Evolutionary conservation across 2,329 filamentous ascomycete species (phyloP).

Genomic region (Beauveria caledonica): DNA sequence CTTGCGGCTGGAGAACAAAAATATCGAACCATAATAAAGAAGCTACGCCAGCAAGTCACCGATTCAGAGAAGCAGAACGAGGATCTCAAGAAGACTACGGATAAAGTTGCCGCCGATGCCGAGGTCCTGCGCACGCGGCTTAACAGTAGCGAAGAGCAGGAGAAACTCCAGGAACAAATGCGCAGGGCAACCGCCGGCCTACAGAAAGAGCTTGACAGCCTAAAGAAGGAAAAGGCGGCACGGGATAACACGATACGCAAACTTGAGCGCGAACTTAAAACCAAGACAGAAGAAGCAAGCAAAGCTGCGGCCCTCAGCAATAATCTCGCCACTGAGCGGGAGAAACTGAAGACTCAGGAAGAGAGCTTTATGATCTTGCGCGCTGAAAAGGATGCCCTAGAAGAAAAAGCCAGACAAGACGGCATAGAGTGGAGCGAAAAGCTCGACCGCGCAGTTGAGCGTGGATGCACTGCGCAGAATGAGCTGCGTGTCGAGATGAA

Average conservation of each 20-base stretch:
- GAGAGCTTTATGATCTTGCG: slow-evolving; percentile 55
- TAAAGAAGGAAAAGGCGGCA: slow-evolving; percentile 44
- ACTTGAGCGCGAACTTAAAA: slow-evolving; percentile 60
- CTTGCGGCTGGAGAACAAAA: slow-evolving; percentile 81
- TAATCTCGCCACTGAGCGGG: slow-evolving; percentile 57
- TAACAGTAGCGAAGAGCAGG: slow-evolving; percentile 42
- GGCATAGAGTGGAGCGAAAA: slow-evolving; percentile 66
- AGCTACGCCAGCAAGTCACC: slow-evolving; percentile 57
- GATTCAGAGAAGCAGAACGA: slow-evolving; percentile 58
- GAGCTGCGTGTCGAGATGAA: slow-evolving; percentile 73
- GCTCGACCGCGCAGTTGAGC: slow-evolving; percentile 63
- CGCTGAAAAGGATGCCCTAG: slow-evolving; percentile 68
- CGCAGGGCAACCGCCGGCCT: slow-evolving; percentile 46
- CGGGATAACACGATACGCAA: slow-evolving; percentile 59
- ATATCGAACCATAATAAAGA: slow-evolving; percentile 74
- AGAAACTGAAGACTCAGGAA: slow-evolving; percentile 46
- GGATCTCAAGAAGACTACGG: slow-evolving; percentile 50
- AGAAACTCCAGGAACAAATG: slow-evolving; percentile 44
- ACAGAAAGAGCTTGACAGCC: slow-evolving; percentile 27
- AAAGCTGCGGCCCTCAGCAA: slow-evolving; percentile 60
- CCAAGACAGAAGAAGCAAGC: slow-evolving; percentile 55
- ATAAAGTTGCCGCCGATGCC: slow-evolving; percentile 47
- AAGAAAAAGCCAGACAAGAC: slow-evolving; percentile 62
- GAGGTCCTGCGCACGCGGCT: slow-evolving; percentile 38
- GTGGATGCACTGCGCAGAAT: slow-evolving; percentile 57